Evolutionary conservation across 306 rosid genomes (phyloP), one percentile per base, ranked within the genome.

Genomic region (Fagus sylvatica): DNA sequence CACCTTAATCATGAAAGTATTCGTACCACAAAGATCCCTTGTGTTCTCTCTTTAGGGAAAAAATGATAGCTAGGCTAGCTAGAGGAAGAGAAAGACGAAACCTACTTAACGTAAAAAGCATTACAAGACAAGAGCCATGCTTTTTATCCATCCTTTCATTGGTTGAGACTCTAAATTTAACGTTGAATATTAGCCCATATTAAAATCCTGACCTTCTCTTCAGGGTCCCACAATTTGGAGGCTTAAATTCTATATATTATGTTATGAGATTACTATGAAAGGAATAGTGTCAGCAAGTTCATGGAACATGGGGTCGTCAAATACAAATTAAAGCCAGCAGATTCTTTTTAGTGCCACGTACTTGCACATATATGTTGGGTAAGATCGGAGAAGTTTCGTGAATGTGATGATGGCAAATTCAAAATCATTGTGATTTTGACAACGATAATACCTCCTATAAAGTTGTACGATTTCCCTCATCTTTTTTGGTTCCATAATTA

Each of bases 21-120:
- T 17, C 56, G 28, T 7, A 16, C 32, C 65, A 17, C 5, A 10
- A 36, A 36, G 51, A 28, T 46, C 61, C 53, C 41, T 33, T 37
- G 69, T 53, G 80, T 78, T 59, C 53, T 78, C 71, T 19, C 48
- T 77, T 70, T 57, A 43, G 51, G 70, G 48, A 6, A 57, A 76
- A 75, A 57, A 48, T 15, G 55, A 56, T 54, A 15, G 42, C 69
- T 67, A 40, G 59, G 69, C 28, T 5, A 41, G 36, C 69, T 40
- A 54, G 8, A 15, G 6, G 7, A 55, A 53, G 59, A 53, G 56
- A 42, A 54, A 41, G 46, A 75, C 64, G n/a, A 34, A 43, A 2
- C 60, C 51, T 37, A 16, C 33, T 37, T 39, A 48, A 3, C 49
- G 30, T 39, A 28, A 41, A 42, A 28, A 5, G 32, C 15, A 40